Evolutionary conservation across 177 flowering plant genomes (phyloP).

Genomic region (Telopea speciosissima): DNA sequence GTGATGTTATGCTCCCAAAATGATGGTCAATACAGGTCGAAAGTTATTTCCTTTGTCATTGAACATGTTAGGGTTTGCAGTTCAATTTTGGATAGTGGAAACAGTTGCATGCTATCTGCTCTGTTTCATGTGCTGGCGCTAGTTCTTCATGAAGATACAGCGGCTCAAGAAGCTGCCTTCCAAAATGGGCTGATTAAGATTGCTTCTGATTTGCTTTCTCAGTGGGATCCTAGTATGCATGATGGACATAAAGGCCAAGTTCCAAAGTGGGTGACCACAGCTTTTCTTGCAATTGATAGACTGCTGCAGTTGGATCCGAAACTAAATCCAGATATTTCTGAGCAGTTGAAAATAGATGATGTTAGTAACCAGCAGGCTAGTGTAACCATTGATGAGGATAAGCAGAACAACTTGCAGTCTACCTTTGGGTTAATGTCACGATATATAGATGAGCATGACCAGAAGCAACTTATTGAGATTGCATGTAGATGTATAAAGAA

Average conservation of each 20-base stretch:
- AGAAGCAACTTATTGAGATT: constrained; percentile 80
- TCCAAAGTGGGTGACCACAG: constrained; percentile 89
- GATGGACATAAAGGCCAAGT: constrained; percentile 38
- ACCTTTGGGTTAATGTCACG: constrained; percentile 32
- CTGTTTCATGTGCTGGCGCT: constrained; percentile 91
- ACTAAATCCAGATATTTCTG: constrained; percentile 53
- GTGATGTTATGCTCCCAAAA: constrained; percentile 81
- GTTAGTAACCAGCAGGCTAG: constrained; percentile 32
- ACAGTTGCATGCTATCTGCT: constrained; percentile 42
- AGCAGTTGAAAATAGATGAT: constrained; percentile 53
- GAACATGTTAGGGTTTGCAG: constrained; percentile 60
- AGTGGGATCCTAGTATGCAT: constrained; percentile 49
- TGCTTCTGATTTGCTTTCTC: constrained; percentile 60
- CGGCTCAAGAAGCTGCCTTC: constrained; percentile 65
- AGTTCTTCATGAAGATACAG: constrained; percentile 87
- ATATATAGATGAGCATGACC: constrained; percentile 42
- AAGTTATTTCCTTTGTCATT: constrained; percentile 58
- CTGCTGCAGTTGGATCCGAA: constrained; percentile 76
- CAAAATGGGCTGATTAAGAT: constrained; percentile 63
- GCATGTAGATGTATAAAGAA: constrained; percentile 68
- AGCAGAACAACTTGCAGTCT: constrained; percentile 38
- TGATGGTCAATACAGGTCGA: constrained; percentile 70
- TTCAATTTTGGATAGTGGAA: constrained; percentile 34
- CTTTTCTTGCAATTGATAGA: constrained; percentile 82
- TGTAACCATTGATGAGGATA: constrained; percentile 49